Base-by-base conservation (phyloP, 148 eudicot species). In the Cornus florida region DNA sequence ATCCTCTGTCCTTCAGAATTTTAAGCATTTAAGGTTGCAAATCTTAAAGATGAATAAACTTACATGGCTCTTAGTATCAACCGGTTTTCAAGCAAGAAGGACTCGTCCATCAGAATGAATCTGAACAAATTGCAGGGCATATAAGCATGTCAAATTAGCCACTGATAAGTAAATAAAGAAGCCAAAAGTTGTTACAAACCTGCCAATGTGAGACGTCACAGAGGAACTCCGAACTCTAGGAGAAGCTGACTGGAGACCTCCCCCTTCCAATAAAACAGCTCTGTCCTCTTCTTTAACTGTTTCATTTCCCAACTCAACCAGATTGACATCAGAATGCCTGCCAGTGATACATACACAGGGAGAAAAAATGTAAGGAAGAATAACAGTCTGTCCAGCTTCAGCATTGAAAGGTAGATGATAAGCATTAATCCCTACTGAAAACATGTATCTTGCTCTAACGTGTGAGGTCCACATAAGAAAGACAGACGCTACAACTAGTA, bases 31-130 rank as follows among this genome's bases (percentile, higher is more conserved):
- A 28, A 9, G 22, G 13, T 69, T 77, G 56, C 48, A 77, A 14
- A 77, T 56, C 13, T 39, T 73, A 31, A 71, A 73, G 67, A 79
- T 73, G 65, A 80, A 72, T 62, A 84, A 67, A 82, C 93, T 82
- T 89, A 95, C 98, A 95, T 93, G 71, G 96, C 97, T 88, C 97
- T 90, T 79, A 95, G 78, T 11, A 89, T 87, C 81, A 86, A 76
- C 60, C 90, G 90, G 80, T 95, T 92, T 69, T 93, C 96, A 62
- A 90, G 88, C 89, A 95, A 89, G 86, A 93, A 93, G 75, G 89
- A 69, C 83, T 92, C 93, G 66, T 95, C 98, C 94, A 95, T 78
- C 41, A 82, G 77, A 73, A 93, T 75, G 79, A 95, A 89, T 81
- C 97, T 95, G 86, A 74, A 77, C 24, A 65, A 35, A 75, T 5